Conservation (phyloP, 1,284 basidiomycete species). For the Exsudoporus floridanus region DNA sequence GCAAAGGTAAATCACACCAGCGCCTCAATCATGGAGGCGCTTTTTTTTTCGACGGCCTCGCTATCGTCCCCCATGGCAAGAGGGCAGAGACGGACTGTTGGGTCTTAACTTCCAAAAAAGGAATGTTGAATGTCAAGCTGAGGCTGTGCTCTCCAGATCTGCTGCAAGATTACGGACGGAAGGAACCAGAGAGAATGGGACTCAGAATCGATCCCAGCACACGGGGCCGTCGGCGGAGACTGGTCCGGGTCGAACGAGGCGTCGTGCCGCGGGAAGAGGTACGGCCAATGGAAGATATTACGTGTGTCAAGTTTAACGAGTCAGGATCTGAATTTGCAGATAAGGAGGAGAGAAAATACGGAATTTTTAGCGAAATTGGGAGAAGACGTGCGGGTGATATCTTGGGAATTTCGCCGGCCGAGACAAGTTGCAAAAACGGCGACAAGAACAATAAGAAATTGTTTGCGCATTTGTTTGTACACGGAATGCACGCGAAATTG, state of each 20-base stretch:
- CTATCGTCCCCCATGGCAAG: constrained; percentile 2
- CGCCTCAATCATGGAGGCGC: constrained; percentile 3
- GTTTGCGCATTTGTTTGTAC: constrained; percentile 43
- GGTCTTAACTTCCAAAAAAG: constrained; percentile 24
- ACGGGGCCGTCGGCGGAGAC: constrained; percentile 37
- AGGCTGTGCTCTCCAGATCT: not conserved
- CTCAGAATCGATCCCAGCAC: constrained; percentile 9
- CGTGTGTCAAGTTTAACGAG: constrained; percentile 35
- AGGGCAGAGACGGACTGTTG: constrained; percentile 15
- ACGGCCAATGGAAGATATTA: constrained; percentile 30
- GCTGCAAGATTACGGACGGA: constrained; percentile 6
- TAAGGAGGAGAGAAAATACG: constrained; percentile 31
- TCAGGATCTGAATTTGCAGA: constrained; percentile 34
- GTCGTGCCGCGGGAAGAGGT: constrained; percentile 33
- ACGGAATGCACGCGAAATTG: constrained; percentile 45
- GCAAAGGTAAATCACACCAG: constrained; percentile 27
- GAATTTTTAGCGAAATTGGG: constrained; percentile 36
- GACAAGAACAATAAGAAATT: constrained; percentile 47
- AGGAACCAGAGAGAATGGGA: constrained; percentile 8
- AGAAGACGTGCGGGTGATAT: constrained; percentile 24
- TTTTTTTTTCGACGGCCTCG: constrained; percentile 1
- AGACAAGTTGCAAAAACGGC: constrained; percentile 33
- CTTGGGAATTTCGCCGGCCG: constrained; percentile 37
- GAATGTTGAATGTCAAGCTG: constrained; percentile 27
- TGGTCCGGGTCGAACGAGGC: not conserved